phyloP scores from a whole-genome alignment of 2,329 filamentous ascomycete genomes.

The Apiospora rasikravindrae region DNA sequence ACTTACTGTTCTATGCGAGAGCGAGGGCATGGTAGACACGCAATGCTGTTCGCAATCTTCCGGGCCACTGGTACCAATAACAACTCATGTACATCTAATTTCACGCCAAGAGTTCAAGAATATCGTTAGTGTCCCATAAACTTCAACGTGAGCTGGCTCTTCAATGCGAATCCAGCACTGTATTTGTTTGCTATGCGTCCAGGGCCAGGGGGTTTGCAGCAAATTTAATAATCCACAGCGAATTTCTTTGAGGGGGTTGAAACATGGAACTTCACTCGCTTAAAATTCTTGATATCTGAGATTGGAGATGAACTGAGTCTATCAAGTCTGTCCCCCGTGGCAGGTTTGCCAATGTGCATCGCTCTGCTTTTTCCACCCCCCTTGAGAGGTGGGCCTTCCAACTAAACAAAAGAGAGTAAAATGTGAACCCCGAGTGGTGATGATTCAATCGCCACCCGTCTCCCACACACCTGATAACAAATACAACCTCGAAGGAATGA shows the following conservation, averaged over 20 bases:
- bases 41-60: not conserved
- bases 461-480: not conserved
- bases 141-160: not conserved
- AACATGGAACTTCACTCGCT: conserved; percentile 1
- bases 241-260: not conserved
- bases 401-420: not conserved
- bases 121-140: not conserved
- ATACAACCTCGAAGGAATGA: not conserved
- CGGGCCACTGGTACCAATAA: not conserved
- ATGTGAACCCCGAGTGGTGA: not conserved
- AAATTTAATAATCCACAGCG: not conserved
- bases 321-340: not conserved
- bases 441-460: not conserved
- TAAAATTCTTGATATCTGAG: not conserved
- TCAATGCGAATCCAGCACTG: not conserved
- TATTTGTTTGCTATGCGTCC: not conserved
- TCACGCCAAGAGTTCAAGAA: not conserved
- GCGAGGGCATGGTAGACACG: not conserved
- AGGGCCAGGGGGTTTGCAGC: not conserved
- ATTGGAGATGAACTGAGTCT: not conserved
- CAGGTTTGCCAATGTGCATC: conserved; percentile 13
- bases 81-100: not conserved
- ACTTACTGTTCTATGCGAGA: not conserved
- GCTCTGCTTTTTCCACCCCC: not conserved
- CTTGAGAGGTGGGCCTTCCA: not conserved